phyloP scores from a whole-genome alignment of 2,329 filamentous ascomycete species.

The Neofusicoccum umdonicola region DNA sequence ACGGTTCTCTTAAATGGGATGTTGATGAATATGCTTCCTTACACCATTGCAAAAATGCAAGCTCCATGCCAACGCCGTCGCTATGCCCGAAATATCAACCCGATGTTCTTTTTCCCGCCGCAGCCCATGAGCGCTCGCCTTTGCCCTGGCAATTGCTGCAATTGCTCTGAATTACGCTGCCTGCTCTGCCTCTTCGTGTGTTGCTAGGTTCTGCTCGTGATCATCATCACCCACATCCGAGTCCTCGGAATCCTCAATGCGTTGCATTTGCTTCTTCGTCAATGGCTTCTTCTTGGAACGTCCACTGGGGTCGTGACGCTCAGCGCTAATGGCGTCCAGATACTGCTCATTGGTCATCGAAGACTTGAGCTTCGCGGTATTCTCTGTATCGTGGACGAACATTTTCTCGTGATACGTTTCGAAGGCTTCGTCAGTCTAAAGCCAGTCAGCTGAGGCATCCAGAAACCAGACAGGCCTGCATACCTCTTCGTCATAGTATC shows the following conservation, averaged over 20 bases:
- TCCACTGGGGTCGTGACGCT: conserved; percentile 37
- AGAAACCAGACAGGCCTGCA: not conserved
- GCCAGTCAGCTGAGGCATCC: not conserved
- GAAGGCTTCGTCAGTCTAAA: conserved; percentile 67
- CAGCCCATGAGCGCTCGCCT: not conserved
- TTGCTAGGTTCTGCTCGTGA: not conserved
- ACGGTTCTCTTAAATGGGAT: not conserved
- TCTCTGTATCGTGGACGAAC: conserved; percentile 51
- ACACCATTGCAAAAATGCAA: too few species aligned
- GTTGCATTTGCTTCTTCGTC: conserved; percentile 24
- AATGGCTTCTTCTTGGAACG: conserved; percentile 39
- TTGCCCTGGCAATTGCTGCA: not conserved
- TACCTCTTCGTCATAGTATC: conserved; percentile 78
- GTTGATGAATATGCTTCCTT: too few species aligned
- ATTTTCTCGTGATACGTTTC: conserved; percentile 72
- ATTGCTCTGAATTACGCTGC: not conserved
- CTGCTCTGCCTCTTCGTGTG: not conserved
- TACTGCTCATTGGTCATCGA: conserved; percentile 59
- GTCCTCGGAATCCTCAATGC: conserved; percentile 18
- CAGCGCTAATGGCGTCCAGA: conserved; percentile 62
- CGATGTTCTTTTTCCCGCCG: not conserved
- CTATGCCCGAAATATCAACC: not conserved
- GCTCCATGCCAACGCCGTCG: conserved; percentile 7
- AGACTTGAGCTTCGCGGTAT: conserved; percentile 51
- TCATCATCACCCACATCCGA: conserved; percentile 2